These are phyloP conservation scores for Termitomyces sp. DNA, from an alignment of 768 basidiomycete species.

Conservation along the genomic window DNA sequence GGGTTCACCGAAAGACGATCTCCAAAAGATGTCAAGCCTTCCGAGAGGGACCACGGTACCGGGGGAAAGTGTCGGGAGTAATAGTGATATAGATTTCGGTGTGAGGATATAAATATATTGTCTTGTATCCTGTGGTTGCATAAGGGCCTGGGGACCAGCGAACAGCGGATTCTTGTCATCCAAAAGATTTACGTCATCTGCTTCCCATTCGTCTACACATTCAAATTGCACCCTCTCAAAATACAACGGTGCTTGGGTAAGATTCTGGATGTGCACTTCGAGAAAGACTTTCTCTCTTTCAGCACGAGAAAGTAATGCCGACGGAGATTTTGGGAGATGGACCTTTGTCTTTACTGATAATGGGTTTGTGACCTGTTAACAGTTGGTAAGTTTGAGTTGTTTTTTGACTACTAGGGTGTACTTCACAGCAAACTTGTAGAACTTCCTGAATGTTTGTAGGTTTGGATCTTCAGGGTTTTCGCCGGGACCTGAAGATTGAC, in stretches of 20 bases:
- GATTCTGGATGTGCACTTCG: slow-evolving; percentile 90
- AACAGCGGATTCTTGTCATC: slow-evolving; percentile 42
- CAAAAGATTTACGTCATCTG: slow-evolving; percentile 51
- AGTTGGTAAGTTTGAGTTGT: not conserved
- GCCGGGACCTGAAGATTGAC: slow-evolving; percentile 45
- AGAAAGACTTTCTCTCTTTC: slow-evolving; percentile 86
- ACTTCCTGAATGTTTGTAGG: slow-evolving; percentile 77
- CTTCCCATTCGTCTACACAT: slow-evolving; percentile 64
- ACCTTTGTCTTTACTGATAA: slow-evolving; percentile 95
- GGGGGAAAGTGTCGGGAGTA: slow-evolving; percentile 52
- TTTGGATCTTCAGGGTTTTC: slow-evolving; percentile 53
- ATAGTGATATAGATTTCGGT: slow-evolving; percentile 43
- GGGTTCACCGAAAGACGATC: slow-evolving; percentile 80
- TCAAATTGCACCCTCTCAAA: slow-evolving; percentile 84
- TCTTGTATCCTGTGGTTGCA: slow-evolving; percentile 82
- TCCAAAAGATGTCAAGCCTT: slow-evolving; percentile 87
- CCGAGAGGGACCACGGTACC: slow-evolving; percentile 80
- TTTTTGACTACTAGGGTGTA: not conserved
- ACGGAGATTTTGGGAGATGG: slow-evolving; percentile 71
- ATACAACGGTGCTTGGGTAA: slow-evolving; percentile 72
- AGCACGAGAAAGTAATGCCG: slow-evolving; percentile 57
- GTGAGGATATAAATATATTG: slow-evolving; percentile 87
- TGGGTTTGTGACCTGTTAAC: slow-evolving; percentile 81
- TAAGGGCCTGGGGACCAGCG: slow-evolving; percentile 61
- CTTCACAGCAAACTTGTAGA: slow-evolving; percentile 88